These are phyloP conservation scores for Viridothelium virens DNA, from an alignment of 495 filamentous ascomycete genomes.

Conservation along the genomic window DNA sequence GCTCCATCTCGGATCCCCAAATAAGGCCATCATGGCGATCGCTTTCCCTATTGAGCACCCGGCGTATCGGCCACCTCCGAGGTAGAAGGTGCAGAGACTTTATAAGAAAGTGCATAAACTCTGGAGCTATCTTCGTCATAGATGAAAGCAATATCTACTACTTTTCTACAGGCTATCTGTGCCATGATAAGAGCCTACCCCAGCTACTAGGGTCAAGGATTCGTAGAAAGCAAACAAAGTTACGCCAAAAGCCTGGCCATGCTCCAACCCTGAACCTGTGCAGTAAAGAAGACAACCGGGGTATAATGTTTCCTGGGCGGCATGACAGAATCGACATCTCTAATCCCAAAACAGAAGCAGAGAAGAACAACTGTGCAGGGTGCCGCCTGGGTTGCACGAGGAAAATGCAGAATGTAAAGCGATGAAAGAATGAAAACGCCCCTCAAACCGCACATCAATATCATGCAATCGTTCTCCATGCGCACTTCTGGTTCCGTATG, in stretches of 20 bases:
- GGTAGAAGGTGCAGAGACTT: no score
- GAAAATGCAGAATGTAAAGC: neutral
- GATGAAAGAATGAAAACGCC: neutral
- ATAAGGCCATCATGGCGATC: no score
- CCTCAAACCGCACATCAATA: neutral
- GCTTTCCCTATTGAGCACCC: no score
- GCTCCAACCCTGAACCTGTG: neutral
- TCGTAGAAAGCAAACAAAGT: no score
- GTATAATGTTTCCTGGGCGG: constrained; percentile 3
- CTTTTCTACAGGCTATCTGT: no score
- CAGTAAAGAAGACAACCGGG: neutral
- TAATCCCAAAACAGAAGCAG: neutral
- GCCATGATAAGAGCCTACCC: no score
- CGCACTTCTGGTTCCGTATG: neutral
- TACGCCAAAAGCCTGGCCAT: neutral
- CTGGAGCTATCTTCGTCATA: neutral
- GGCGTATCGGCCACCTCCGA: neutral
- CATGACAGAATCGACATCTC: neutral
- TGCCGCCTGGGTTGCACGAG: neutral
- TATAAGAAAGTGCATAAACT: neutral
- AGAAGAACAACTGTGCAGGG: neutral
- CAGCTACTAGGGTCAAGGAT: no score
- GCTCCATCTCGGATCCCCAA: neutral
- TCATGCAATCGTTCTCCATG: neutral
- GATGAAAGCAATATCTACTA: no score